Evolutionary conservation across 305 asterid species (phyloP), one percentile per base, ranked within the genome.

Genomic region (Ruellia speciosa): DNA sequence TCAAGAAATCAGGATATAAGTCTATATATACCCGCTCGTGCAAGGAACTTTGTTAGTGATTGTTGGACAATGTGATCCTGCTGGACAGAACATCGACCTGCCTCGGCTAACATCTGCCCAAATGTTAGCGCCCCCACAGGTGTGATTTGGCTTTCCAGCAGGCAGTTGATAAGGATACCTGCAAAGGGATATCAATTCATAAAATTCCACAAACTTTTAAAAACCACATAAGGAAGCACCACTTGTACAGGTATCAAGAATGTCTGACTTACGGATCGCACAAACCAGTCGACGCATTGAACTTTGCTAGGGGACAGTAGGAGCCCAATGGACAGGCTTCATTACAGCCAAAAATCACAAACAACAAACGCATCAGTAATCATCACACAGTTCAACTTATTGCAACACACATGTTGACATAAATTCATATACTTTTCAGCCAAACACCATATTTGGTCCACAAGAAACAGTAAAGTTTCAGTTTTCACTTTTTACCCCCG

Each of bases 271-370:
- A 90, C 97, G 96, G 97, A 59, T 83, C 88, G 45, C 97, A 90
- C 62, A 78, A 47, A 51, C 94, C 90, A 3, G 97, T 82, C 7
- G 73, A 53, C 49, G 20, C 77, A 61, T 90, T 83, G 77, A 77
- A 81, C 0, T 64, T 76, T 6, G 94, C 88, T 51, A 43, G 59
- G 17, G 97, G 97, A 67, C 97, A 90, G 66, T 79, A 77, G 15
- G 97, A 65, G 45, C 97, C 97, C 70, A 83, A 59, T 3, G 97
- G 97, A 70, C 97, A 89, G 17, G 97, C 97, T 89, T 63, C 81
- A 70, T 51, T 34, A 43, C 64, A 13, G 49, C 58, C 18, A 58
- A 39, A 62, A 47, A 60, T 4, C 34, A 67, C 10, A 49, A 66
- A 46, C 64, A 24, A 8, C 15, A 9, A 39, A 43, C 58, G 17